Evolutionary conservation across 2,329 filamentous ascomycete species (phyloP), one percentile per base, ranked within the genome.

Genomic region (Aspergillus puulaauensis): DNA sequence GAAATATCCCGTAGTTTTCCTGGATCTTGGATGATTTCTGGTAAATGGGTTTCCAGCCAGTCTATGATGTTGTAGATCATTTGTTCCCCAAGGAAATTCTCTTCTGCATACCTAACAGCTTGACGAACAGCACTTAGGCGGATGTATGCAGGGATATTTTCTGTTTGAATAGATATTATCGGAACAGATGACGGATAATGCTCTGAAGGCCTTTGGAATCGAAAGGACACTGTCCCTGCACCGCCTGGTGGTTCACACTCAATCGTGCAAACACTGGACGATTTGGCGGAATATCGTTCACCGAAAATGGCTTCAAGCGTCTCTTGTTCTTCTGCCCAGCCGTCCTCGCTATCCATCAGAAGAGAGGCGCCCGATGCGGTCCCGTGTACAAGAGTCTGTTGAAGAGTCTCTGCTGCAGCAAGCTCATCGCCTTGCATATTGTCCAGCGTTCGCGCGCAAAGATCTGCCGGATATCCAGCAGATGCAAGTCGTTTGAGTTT

Each of bases 11-110:
- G 84, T 40, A 99, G 81, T 61, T 85, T 89, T 2, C 93, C 95
- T 0, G 95, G 95, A 57, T 89, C 85, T 60, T 93, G 87, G 54
- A 97, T 88, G 56, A 98, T 90, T n/a, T 77, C 77, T 57, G 91
- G 88, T 61, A 96, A 86, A 64, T 92, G 88, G 62, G 90, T 86
- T 71, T 98, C 93, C 4, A 98, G 77, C 93, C 93, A 98, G 75
- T 96, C 93, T 52, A 93, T 83, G 12, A 96, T 82, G 63, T 90
- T 90, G 74, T 93, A 98, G 12, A 97, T 84, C 89, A 96, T 96
- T 40, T 91, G 90, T 69, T 96, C 91, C 23, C 91, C 93, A 14
- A 88, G 77, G 31, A 96, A 82, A 27, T 86, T 86, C 50, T 87
- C 82, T 50, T 85, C 79, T 2, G 92, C 87, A 69, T 93, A 86